Evolutionary conservation across 2,329 filamentous ascomycete genomes (phyloP).

Genomic region (Bipolaris victoriae): DNA sequence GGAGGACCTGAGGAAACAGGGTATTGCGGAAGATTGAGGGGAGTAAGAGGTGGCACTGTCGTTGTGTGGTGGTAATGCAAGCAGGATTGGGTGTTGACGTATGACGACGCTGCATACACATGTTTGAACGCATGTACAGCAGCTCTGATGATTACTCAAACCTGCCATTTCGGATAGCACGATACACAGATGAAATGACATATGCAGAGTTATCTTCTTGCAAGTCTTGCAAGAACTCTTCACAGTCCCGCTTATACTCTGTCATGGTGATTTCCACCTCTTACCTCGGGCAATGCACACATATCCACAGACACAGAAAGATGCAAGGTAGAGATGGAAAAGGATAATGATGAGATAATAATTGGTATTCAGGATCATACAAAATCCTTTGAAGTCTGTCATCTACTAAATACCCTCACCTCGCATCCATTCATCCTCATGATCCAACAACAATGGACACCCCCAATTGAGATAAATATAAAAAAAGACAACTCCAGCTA

Average conservation of each 20-base stretch:
- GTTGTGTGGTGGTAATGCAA: background rate
- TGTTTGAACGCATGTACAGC: background rate
- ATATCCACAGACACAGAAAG: background rate
- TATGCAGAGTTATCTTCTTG: too few species aligned
- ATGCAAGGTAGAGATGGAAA: background rate
- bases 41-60: background rate
- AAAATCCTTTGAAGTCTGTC: background rate
- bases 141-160: constrained; percentile 2
- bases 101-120: background rate
- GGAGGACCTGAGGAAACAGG: constrained; percentile 53
- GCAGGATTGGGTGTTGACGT: background rate
- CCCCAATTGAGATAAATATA: background rate
- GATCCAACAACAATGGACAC: background rate
- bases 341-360: background rate
- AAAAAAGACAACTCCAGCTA: background rate
- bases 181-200: background rate
- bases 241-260: background rate
- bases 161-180: background rate
- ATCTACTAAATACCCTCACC: background rate
- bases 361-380: background rate
- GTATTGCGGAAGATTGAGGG: constrained; percentile 28
- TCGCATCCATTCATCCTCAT: background rate
- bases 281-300: background rate
- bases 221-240: background rate
- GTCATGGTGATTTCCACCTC: background rate